A percentile compares a stretch with the other conserved stretches of the same genome.
Conservation (phyloP, 345 rosid genomes). For the Eutrema heterophyllum region DNA sequence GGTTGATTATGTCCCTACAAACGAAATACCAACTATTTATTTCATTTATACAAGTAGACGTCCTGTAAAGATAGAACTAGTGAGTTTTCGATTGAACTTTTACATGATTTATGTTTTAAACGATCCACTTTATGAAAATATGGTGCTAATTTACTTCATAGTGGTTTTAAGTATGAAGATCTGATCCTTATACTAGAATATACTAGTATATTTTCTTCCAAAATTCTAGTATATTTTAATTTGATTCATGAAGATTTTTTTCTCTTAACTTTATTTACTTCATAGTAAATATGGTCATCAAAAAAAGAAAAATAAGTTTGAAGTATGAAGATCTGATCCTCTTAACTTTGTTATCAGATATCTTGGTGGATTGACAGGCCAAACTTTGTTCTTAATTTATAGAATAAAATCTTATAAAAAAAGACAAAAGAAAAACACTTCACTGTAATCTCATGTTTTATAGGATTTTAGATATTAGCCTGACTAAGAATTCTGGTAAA, state of each 20-base stretch:
- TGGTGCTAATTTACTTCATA: background rate
- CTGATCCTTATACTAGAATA: too few relatives aligned
- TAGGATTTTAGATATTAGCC: background rate
- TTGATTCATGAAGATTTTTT: too few relatives aligned
- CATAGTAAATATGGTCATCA: background rate
- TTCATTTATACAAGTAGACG: slow-evolving; percentile 1
- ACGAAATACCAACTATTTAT: background rate
- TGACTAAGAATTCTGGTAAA: background rate
- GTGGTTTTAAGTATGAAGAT: slow-evolving; percentile 9
- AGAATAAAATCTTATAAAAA: background rate
- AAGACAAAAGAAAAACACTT: background rate
- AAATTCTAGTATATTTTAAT: too few relatives aligned
- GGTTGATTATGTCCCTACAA: slow-evolving; percentile 20
- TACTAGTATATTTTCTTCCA: too few relatives aligned
- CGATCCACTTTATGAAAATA: slow-evolving; percentile 5
- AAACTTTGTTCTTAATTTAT: slow-evolving; percentile 28
- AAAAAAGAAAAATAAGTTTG: background rate
- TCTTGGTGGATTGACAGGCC: slow-evolving; percentile 30
- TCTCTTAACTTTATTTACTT: too few relatives aligned
- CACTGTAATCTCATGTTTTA: background rate
- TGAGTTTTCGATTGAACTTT: slow-evolving; percentile 6
- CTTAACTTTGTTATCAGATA: slow-evolving; percentile 13
- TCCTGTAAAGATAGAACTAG: slow-evolving; percentile 18
- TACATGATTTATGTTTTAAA: slow-evolving; percentile 19
- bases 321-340: slow-evolving; percentile 12